These are phyloP conservation scores for Tricladium varicosporioides DNA, from an alignment of 2,329 filamentous ascomycete species.

Conservation along the genomic window DNA sequence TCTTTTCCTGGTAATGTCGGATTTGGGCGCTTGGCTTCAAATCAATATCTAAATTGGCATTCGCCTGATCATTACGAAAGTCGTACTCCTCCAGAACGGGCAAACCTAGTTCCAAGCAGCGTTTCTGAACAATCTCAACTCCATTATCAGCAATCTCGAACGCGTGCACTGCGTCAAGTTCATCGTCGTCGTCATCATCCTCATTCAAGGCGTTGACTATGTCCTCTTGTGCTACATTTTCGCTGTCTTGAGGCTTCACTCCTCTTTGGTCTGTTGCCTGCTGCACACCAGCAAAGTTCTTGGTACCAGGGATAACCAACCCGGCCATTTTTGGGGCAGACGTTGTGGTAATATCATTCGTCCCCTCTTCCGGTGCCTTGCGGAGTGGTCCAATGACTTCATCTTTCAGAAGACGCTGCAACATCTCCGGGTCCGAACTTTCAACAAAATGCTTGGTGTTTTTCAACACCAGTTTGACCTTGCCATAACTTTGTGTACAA, in stretches of 20 bases:
- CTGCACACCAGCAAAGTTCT: slow-evolving; percentile 83
- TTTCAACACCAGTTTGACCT: slow-evolving; percentile 91
- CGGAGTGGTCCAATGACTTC: slow-evolving; percentile 76
- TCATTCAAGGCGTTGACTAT: slow-evolving; percentile 72
- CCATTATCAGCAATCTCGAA: slow-evolving; percentile 84
- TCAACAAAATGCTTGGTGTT: slow-evolving; percentile 94
- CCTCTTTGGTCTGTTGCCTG: slow-evolving; percentile 56
- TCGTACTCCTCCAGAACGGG: slow-evolving; percentile 97
- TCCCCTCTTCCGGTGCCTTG: slow-evolving; percentile 53
- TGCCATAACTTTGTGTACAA: slow-evolving; percentile 88
- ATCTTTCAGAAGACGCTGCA: slow-evolving; percentile 85
- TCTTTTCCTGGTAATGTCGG: slow-evolving; percentile 94
- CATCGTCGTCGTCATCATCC: slow-evolving; percentile 81
- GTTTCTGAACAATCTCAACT: slow-evolving; percentile 84
- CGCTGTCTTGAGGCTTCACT: slow-evolving; percentile 42
- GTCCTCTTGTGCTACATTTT: slow-evolving; percentile 59
- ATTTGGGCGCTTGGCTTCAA: slow-evolving; percentile 87
- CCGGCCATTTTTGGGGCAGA: slow-evolving; percentile 83
- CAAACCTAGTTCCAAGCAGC: slow-evolving; percentile 81
- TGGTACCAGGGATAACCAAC: slow-evolving; percentile 90
- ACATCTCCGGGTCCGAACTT: slow-evolving; percentile 80
- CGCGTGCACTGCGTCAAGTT: slow-evolving; percentile 82
- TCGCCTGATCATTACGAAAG: slow-evolving; percentile 86
- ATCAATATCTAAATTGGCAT: slow-evolving; percentile 91
- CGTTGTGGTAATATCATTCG: slow-evolving; percentile 71